Evolutionary conservation across 2,329 filamentous ascomycete genomes (phyloP).

Genomic region (Elsinoe perseae): DNA sequence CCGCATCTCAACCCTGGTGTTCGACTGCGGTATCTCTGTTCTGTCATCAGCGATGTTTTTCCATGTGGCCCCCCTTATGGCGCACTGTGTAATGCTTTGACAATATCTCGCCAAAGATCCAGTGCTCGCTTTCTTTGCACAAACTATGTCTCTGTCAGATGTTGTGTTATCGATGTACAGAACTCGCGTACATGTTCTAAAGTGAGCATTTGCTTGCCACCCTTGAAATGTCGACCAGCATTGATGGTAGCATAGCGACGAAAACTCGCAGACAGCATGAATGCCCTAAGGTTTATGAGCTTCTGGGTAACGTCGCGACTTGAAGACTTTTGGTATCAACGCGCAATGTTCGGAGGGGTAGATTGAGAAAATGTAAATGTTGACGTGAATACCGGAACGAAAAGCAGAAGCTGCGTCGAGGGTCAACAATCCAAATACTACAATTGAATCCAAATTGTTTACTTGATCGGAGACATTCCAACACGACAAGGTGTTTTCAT

Average conservation of each 20-base stretch:
- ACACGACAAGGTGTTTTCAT: no score
- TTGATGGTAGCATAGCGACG: constrained; percentile 27
- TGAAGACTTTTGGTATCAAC: no score
- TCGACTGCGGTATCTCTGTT: constrained; percentile 31
- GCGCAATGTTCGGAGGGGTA: no score
- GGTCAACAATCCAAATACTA: no score
- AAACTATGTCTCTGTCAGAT: constrained; percentile 33
- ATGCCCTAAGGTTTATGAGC: no score
- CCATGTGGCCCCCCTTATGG: background rate
- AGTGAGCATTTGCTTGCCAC: constrained; percentile 28
- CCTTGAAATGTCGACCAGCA: constrained; percentile 25
- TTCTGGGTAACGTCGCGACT: no score
- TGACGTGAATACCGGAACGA: no score
- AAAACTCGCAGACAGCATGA: background rate
- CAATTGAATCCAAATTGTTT: no score
- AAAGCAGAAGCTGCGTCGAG: no score
- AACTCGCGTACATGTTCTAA: constrained; percentile 29
- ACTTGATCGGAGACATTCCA: no score
- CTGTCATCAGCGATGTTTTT: background rate
- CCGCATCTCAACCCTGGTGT: constrained; percentile 37
- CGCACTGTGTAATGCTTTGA: constrained; percentile 36
- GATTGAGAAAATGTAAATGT: no score
- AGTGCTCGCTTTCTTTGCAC: constrained; percentile 42
- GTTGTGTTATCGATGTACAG: background rate
- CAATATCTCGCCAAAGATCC: constrained; percentile 41